Conservation (phyloP, 768 basidiomycete species). For the Inosperma sp. region DNA sequence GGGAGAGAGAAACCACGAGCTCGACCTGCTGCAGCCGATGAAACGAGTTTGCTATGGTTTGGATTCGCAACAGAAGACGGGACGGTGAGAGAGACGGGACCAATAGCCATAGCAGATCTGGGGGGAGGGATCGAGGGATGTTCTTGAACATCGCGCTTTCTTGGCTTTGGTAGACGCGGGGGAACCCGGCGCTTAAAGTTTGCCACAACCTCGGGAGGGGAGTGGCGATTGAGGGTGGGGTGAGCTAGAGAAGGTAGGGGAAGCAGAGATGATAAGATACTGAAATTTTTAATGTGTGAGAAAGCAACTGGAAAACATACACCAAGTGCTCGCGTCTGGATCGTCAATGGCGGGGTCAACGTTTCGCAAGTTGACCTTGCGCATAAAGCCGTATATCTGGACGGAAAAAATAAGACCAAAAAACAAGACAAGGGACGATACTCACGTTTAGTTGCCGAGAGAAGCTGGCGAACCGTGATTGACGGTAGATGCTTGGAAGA, state of each 20-base stretch:
- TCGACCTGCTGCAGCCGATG: conserved; percentile 43
- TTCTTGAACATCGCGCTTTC: conserved; percentile 74
- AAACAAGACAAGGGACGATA: conserved; percentile 32
- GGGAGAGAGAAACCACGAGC: conserved; percentile 81
- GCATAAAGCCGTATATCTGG: conserved; percentile 98
- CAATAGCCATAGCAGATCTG: conserved; percentile 70
- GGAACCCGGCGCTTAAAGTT: conserved; percentile 96
- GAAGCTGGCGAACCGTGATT: conserved; percentile 96
- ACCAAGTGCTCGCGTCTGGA: conserved; percentile 96
- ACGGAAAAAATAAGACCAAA: conserved; percentile 15
- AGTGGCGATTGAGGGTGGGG: conserved; percentile 86
- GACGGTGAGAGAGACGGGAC: conserved; percentile 59
- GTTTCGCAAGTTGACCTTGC: conserved; percentile 93
- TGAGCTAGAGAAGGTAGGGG: conserved; percentile 62
- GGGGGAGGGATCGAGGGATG: conserved; percentile 69
- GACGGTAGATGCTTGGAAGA: conserved; percentile 89
- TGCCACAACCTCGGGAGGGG: conserved; percentile 83
- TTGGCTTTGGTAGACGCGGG: conserved; percentile 82
- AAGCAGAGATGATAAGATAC: conserved; percentile 14
- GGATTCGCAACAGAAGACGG: conserved; percentile 46
- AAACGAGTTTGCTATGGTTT: conserved; percentile 38
- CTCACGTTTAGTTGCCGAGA: conserved; percentile 93
- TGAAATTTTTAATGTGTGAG: conserved; percentile 11
- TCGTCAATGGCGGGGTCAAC: conserved; percentile 94
- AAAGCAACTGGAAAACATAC: conserved; percentile 47